Conservation (phyloP, 2,329 filamentous ascomycete genomes). For the Aspergillus aculeatinus region DNA sequence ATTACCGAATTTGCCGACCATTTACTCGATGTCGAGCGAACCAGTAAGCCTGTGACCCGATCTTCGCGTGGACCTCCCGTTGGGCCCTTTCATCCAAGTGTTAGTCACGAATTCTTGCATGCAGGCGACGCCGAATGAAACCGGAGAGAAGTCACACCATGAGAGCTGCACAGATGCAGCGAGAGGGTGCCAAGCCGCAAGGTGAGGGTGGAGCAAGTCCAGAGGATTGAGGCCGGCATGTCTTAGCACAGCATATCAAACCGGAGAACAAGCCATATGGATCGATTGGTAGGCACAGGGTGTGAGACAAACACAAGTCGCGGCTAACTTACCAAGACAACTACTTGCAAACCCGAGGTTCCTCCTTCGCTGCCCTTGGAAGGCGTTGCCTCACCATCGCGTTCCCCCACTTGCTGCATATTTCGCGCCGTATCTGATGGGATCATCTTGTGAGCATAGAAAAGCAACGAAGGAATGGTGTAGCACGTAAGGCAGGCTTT, state of each 20-base stretch:
- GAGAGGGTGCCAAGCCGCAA: neutral
- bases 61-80: constrained; percentile 88
- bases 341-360: constrained; percentile 59
- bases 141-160: neutral
- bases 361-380: constrained; percentile 5
- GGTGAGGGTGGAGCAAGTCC: neutral
- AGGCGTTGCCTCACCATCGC: constrained; percentile 21
- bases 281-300: neutral
- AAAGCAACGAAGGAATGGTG: neutral
- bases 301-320: constrained; percentile 5
- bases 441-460: neutral
- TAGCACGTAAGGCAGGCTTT: neutral
- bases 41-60: constrained; percentile 84
- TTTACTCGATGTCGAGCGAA: constrained; percentile 73
- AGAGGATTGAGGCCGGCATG: neutral
- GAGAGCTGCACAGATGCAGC: neutral
- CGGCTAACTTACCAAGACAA: constrained; percentile 64
- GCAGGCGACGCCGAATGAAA: constrained; percentile 18
- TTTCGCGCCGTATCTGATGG: neutral
- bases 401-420: neutral
- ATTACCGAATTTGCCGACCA: constrained; percentile 83
- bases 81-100: constrained; percentile 62
- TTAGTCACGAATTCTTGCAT: constrained; percentile 27
- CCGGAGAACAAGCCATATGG: neutral
- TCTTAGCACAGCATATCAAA: neutral